Base-by-base conservation (phyloP, 2,329 filamentous ascomycete genomes). In the Capronia coronata region DNA sequence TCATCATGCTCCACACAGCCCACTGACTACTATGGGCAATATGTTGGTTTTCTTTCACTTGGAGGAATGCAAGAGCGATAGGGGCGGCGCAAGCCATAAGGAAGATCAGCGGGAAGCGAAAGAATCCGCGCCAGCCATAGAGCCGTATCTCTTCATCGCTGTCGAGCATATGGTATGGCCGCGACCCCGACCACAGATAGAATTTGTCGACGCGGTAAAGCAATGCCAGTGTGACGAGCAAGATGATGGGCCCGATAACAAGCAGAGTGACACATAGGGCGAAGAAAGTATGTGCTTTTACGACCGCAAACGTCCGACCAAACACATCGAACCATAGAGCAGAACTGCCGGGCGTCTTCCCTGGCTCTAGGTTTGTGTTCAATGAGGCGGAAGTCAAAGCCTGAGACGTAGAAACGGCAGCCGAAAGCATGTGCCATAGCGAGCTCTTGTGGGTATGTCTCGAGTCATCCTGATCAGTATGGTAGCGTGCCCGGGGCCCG, bases 361-460 rank as follows among this genome's bases (percentile, higher is more conserved):
- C 49, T 9, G 48, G 50, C 2, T 53, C 43, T 10, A 50, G 30
- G 29, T 56, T 54, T 16, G 56, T 56, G 30, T 14, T 48, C 32
- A 56, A 27, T 9, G 77, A 80, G 58, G 87, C 80, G 11, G 80
- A 78, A 0, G 87, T 83, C 37, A 97, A 74, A 1, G 75, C 75
- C 61, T 83, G 75, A 18, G 87, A 80, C 0, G 90, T 93, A 5
- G 82, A 79, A 19, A 96, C 70, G 4, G 89, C 82, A 11, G 83
- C 83, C 30, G 87, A 94, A 30, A 98, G 75, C 93, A 98, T 97
- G 66, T 97, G 90, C 90, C 90, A 97, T 16, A 97, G 68, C 2
- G 79, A 82, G 43, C 77, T 72, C 50, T 66, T 64, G 48, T 67
- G 75, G 1, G 89, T 85, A 67, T 96, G 88, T 32, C 79, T 80